Conservation (phyloP, 2,329 filamentous ascomycete species). For the Chaetomium olivaceum region DNA sequence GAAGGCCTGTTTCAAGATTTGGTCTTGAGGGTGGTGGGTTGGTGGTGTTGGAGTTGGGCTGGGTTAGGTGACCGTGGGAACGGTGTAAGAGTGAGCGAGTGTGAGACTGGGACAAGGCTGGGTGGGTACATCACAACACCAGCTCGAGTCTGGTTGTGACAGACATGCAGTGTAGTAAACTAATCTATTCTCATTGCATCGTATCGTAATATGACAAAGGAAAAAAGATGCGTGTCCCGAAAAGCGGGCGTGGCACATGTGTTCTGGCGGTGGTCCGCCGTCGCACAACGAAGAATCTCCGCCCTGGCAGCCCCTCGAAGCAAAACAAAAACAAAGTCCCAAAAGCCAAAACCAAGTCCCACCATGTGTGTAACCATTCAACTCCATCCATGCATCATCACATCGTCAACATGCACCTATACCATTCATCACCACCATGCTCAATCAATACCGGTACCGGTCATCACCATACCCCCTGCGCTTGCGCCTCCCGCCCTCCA, state of each 20-base stretch:
- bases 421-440: not conserved
- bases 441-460: conserved; percentile 27
- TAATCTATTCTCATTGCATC: conserved; percentile 8
- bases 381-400: not conserved
- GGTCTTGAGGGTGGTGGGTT: not conserved
- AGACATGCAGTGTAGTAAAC: not conserved
- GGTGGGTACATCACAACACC: not conserved
- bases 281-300: not conserved
- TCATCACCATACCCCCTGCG: conserved; percentile 31
- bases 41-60: not conserved
- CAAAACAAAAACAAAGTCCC: not conserved
- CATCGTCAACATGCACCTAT: not conserved
- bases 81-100: not conserved
- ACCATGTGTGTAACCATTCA: not conserved
- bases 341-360: conserved; percentile 1
- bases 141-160: not conserved
- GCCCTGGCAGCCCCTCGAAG: not conserved
- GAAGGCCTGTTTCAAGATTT: not conserved
- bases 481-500: conserved; percentile 25
- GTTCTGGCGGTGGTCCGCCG: not conserved
- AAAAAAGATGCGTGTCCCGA: conserved; percentile 7
- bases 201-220: conserved; percentile 15
- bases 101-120: not conserved
- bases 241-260: not conserved
- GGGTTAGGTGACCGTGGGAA: not conserved